These are phyloP conservation scores for Mollisia scopiformis DNA, from an alignment of 2,329 filamentous ascomycete species.

Conservation along the genomic window DNA sequence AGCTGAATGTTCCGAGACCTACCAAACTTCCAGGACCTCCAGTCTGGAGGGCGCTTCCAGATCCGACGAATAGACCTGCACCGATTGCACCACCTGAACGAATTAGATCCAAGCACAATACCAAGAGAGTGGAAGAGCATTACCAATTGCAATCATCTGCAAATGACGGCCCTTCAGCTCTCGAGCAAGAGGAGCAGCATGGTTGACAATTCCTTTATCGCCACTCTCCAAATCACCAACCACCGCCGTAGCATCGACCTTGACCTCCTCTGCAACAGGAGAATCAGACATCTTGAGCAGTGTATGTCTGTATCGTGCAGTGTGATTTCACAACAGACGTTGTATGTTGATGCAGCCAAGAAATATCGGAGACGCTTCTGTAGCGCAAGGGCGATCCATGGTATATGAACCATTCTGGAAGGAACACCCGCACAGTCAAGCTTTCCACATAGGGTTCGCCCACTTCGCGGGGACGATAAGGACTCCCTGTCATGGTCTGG, in stretches of 20 bases:
- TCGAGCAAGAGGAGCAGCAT: constrained; percentile 14
- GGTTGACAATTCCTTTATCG: constrained; percentile 18
- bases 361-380: not conserved
- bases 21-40: constrained; percentile 37
- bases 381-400: not conserved
- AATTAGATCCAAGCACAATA: not conserved
- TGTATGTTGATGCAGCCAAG: not conserved
- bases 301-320: not conserved
- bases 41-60: constrained; percentile 31
- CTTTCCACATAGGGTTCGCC: not conserved
- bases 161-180: constrained; percentile 47
- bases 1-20: not conserved
- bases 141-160: constrained; percentile 52
- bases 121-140: not conserved
- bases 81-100: constrained; percentile 57
- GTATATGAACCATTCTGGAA: not conserved
- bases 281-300: not conserved
- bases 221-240: not conserved
- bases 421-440: not conserved
- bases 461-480: constrained; percentile 1
- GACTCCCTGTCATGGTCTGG: not conserved
- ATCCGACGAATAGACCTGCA: constrained; percentile 72
- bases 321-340: not conserved
- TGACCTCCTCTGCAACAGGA: not conserved
- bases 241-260: not conserved